Base-by-base conservation (phyloP, 148 eudicot genomes). In the Vaccinium corymbosum region DNA sequence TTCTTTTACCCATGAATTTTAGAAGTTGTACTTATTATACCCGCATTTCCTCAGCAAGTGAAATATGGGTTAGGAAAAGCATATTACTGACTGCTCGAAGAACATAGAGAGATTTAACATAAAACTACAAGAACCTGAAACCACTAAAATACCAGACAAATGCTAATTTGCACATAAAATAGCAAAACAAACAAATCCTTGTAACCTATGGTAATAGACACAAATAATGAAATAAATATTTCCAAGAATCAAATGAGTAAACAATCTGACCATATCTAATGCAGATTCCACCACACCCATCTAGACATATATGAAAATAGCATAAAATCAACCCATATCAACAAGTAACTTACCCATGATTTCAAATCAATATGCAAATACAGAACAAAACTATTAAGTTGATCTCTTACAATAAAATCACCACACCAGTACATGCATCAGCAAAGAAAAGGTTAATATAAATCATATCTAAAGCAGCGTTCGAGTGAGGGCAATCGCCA, bases 21-120 rank as follows among this genome's bases (percentile, higher is more conserved):
- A 48, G 17, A 17, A 42, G 78, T 27, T 20, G 48, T 48, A 46
- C 13, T 75, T 19, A 13, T 20, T 35, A 12, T 72, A 17, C 78
- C 53, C 53, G n/a, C 55, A 75, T 75, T 74, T 48, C 55, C 38
- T 75, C 53, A 75, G 15, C 78, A 22, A 75, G 13, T 75, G 52
- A n/a, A 75, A 1, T 13, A 17, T 75, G 27, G 15, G 20, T 46
- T 75, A 19, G 50, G 53, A 48, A 75, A 46, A 61, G 25, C 19
- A 75, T 48, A 73, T 16, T 32, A 16, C n/a, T 15, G 5, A 16
- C 35, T 38, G 49, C 53, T 16, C 6, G 52, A 75, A 46, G 7
- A 49, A n/a, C 3, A 50, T 3, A 1, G 35, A 20, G 17, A 20
- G 8, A 49, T 22, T 25, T 59, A 59, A 3, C 64, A 0, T 59